phyloP scores from a whole-genome alignment of 1,139 yeast genomes.

The Suhomyces bolitotheri region DNA sequence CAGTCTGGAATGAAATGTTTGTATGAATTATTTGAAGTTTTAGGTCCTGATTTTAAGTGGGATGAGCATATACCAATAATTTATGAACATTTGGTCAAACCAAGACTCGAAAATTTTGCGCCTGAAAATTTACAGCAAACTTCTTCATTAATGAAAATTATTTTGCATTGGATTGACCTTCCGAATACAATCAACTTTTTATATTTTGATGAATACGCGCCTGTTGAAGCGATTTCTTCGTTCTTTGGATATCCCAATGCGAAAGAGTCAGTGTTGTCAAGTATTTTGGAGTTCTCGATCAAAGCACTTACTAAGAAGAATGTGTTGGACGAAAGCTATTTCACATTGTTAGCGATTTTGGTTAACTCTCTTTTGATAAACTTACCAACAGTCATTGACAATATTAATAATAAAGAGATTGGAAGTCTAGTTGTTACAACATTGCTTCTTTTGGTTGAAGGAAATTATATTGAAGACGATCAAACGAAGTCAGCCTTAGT shows the following conservation, averaged over 20 bases:
- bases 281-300: conserved; percentile 58
- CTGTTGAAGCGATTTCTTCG: conserved; percentile 56
- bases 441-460: conserved; percentile 56
- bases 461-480: conserved; percentile 59
- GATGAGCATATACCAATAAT: conserved; percentile 49
- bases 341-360: conserved; percentile 52
- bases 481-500: conserved; percentile 58
- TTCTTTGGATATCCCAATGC: conserved; percentile 56
- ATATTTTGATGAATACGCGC: conserved; percentile 55
- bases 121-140: conserved; percentile 80
- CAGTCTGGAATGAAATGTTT: conserved; percentile 62
- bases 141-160: conserved; percentile 71
- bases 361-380: conserved; percentile 56
- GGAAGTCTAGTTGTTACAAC: conserved; percentile 55
- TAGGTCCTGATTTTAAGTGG: conserved; percentile 61
- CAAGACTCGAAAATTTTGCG: conserved; percentile 68
- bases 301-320: conserved; percentile 40
- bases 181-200: conserved; percentile 53
- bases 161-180: conserved; percentile 61
- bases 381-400: conserved; percentile 51
- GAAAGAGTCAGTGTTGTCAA: conserved; percentile 64
- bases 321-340: conserved; percentile 44
- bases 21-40: conserved; percentile 47
- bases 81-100: conserved; percentile 55
- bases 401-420: conserved; percentile 47